Evolutionary conservation across 2,329 filamentous ascomycete species (phyloP).

Genomic region (Verticillium alfalfae): DNA sequence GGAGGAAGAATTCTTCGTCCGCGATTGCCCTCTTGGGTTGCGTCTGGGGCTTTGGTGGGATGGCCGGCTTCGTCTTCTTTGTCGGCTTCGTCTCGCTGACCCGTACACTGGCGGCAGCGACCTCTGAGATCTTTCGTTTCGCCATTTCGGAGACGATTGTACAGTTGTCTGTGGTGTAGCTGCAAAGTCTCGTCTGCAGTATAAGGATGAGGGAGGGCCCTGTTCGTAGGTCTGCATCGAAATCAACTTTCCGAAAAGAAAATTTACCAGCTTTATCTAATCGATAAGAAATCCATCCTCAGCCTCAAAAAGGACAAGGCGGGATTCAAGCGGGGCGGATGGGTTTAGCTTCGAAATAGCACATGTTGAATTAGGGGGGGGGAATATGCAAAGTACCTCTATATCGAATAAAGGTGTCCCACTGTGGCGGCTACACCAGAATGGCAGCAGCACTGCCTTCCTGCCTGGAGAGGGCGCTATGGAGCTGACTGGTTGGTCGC

Average conservation of each 20-base stretch:
- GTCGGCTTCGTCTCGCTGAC: conserved; percentile 13
- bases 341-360: neutral
- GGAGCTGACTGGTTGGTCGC: neutral
- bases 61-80: conserved; percentile 17
- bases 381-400: too few species aligned
- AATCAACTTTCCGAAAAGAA: neutral
- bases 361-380: neutral
- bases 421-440: too few species aligned
- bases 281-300: conserved; percentile 7
- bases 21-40: neutral
- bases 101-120: conserved; percentile 6
- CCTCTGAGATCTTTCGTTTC: conserved; percentile 43
- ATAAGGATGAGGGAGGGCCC: neutral
- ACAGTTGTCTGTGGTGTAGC: neutral
- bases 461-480: neutral
- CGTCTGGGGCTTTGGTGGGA: neutral
- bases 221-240: neutral
- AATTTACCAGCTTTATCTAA: conserved; percentile 10
- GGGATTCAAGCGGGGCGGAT: neutral
- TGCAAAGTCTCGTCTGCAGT: neutral
- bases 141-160: conserved; percentile 27
- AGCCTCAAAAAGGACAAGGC: neutral
- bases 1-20: conserved; percentile 53
- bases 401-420: too few species aligned
- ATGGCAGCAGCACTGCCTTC: neutral